Evolutionary conservation across 164 flowering plant species (phyloP), one percentile per base, ranked within the genome.

Genomic region (Dillenia turbinata): DNA sequence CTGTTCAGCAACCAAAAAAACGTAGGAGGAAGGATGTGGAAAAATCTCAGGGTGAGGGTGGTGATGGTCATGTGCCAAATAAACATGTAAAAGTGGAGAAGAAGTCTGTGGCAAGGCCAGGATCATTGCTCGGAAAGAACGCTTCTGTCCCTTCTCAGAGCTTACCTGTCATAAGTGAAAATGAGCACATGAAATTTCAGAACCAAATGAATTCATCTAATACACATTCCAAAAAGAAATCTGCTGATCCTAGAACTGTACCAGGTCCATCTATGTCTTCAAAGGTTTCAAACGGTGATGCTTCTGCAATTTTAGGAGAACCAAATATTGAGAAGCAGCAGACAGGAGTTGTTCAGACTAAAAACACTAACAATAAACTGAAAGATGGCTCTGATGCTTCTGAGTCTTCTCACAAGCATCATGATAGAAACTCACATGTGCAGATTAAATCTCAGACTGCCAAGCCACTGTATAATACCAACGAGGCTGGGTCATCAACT

Each of bases 1-100:
- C 86, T 54, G 69, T 76, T 49, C 83, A 78, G 73, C 86, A 86
- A 71, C 85, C 83, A 24, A 94, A 85, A 80, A 94, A 89, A 73
- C 89, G 94, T 72, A 80, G 90, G 66, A 79, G 89, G 67, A 91
- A 86, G 68, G 97, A 89, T 71, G 8, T 63, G 17, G 26, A 65
- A 10, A 85, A 78, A 65, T 68, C 71, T 60, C 73, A 40, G 66
- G 71, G 61, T 49, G 89, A 80, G 54, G 67, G 63, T 68, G 84
- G 65, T 62, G 86, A 73, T 64, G 84, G 69, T 57, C 67, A 61
- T 56, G 16, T 61, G 46, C 63, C 83, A 56, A 78, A 63, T 71
- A 88, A 89, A 70, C 83, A 76, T 46, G 68, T 67, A 49, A 87
- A 86, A 76, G 24, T 74, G 54, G 79, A 76, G 61, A 65, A 61